Evolutionary conservation across 2,329 filamentous ascomycete species (phyloP).

Genomic region (Monilinia polystroma): DNA sequence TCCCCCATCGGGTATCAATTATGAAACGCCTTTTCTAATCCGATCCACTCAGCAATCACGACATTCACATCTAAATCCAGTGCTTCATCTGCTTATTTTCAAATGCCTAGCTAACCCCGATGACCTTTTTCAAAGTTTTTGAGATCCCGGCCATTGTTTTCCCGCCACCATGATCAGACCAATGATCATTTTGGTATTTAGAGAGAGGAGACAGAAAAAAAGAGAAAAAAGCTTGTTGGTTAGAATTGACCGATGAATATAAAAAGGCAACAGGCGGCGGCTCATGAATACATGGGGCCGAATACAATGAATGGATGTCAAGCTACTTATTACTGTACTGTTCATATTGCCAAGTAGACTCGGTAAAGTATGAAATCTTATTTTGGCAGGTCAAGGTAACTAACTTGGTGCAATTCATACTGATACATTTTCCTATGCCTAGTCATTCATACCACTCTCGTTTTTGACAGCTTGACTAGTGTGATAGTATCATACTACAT

Average conservation of each 20-base stretch:
- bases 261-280: no score
- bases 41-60: slow-evolving; percentile 7
- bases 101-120: slow-evolving; percentile 6
- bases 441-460: not conserved
- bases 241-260: no score
- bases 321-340: no score
- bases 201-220: no score
- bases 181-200: not conserved
- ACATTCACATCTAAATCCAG: slow-evolving; percentile 3
- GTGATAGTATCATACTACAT: no score
- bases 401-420: not conserved
- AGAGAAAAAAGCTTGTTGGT: no score
- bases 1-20: slow-evolving; percentile 7
- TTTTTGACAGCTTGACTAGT: not conserved
- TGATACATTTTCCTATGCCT: not conserved
- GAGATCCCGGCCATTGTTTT: not conserved
- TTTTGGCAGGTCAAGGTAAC: slow-evolving; percentile 6
- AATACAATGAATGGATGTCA: no score
- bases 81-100: slow-evolving; percentile 5
- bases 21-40: not conserved
- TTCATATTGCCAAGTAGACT: not conserved
- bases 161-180: no score
- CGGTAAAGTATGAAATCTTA: not conserved
- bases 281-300: not conserved
- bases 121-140: not conserved